Evolutionary conservation across 2,329 filamentous ascomycete genomes (phyloP), one percentile per base, ranked within the genome.

Genomic region (Pyrenochaeta sp.): DNA sequence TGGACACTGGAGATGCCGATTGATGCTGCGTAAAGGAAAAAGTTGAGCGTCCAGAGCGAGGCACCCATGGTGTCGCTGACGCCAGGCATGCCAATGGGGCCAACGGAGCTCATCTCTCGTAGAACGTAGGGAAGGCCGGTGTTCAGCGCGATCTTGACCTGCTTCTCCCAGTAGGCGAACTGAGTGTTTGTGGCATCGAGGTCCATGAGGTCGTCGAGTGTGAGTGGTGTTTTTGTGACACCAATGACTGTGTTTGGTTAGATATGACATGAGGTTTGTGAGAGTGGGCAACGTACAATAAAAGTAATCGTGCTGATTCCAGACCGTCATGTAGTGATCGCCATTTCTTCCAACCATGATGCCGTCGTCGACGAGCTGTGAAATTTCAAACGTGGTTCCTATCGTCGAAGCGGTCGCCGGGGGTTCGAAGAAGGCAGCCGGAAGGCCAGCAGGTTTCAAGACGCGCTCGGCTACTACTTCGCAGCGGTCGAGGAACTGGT

Each of bases 221-320:
- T 82, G 35, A 83, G 63, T 1, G 73, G 66, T 46, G 75, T 77
- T 1, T 64, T 65, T 5, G 81, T 79, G 4, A 83, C 79, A 29
- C 77, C 79, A 54, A 83, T 77, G 64, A 81, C 71, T 74, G 42
- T 0, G 41, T 29, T 1, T n/a, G 32, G 51, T 71, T 61, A 71
- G 63, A 35, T 21, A 11, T 21, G 15, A 35, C 14, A 20, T n/a
- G 39, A n/a, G 7, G 18, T 45, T 36, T 11, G 27, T 7, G 7
- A 23, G 10, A 4, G 15, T 12, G 20, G 18, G 15, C 14, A 32
- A 58, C 69, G 29, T 63, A 73, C 70, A 83, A 61, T 82, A 82
- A 63, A 79, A 82, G 69, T 83, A 83, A 64, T 83, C 79, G 65
- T 83, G 81, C 68, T 83, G 81, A 57, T 83, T 83, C 81, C 80